These are phyloP conservation scores for Chytriomyces confervae DNA, from an alignment of 192 early-diverging fungal genomes.

Conservation along the genomic window DNA sequence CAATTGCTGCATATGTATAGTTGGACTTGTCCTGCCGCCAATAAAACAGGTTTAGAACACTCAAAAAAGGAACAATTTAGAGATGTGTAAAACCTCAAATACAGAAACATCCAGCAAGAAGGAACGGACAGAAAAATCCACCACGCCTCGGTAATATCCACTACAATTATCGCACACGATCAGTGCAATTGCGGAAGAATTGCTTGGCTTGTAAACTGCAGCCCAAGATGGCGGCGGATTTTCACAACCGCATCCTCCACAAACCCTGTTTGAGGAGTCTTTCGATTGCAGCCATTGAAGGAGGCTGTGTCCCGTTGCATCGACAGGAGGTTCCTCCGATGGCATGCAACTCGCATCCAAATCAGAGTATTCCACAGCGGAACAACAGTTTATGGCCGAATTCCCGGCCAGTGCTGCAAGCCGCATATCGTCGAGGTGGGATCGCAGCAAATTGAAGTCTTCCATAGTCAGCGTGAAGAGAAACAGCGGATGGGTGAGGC, in stretches of 20 bases:
- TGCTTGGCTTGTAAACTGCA: background rate
- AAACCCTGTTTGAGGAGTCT: background rate
- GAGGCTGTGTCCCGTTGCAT: no score
- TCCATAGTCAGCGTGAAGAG: no score
- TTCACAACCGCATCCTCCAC: background rate
- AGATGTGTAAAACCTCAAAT: background rate
- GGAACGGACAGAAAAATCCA: background rate
- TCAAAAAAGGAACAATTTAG: background rate
- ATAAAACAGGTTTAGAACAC: background rate
- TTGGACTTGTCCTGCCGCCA: background rate
- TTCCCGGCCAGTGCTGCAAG: no score
- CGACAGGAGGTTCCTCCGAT: no score
- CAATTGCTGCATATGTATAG: background rate
- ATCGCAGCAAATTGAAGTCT: no score
- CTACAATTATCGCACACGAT: background rate
- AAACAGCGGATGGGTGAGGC: no score
- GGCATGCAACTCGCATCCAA: no score
- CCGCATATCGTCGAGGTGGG: no score
- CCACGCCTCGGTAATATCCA: background rate
- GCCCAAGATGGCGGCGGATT: background rate
- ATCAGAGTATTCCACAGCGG: no score
- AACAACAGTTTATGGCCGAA: no score
- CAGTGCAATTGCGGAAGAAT: background rate
- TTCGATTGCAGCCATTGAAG: background rate
- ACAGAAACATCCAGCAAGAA: background rate